Conservation (phyloP, 2,329 filamentous ascomycete species). For the Pseudogymnoascus sp. region DNA sequence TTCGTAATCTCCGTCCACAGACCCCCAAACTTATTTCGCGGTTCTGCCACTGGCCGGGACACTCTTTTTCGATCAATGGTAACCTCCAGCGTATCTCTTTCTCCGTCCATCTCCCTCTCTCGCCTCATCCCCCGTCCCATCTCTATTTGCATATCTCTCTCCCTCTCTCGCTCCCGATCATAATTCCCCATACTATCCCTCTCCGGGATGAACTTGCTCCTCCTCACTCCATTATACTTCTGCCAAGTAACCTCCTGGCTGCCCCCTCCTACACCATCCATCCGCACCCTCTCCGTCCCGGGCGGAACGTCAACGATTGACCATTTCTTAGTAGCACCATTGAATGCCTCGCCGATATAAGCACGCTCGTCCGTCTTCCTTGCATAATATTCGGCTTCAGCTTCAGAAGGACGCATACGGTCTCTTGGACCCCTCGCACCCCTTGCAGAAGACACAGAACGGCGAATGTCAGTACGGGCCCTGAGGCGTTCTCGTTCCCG, state of each 20-base stretch:
- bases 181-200: conserved; percentile 17
- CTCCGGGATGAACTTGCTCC: conserved; percentile 67
- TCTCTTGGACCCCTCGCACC: conserved; percentile 34
- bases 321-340: conserved; percentile 71
- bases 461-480: conserved; percentile 32
- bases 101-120: conserved; percentile 4
- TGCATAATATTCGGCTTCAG: conserved; percentile 55
- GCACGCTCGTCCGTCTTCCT: conserved; percentile 63
- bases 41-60: conserved; percentile 20
- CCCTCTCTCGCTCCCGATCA: conserved; percentile 2
- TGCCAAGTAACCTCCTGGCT: conserved; percentile 71
- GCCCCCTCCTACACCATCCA: conserved; percentile 73
- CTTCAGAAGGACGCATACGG: conserved; percentile 33
- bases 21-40: conserved; percentile 44
- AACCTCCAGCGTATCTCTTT: not conserved
- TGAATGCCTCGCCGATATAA: conserved; percentile 64
- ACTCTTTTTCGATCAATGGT: not conserved
- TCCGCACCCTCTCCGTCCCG: conserved; percentile 71
- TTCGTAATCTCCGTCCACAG: conserved; percentile 98
- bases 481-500: conserved; percentile 42
- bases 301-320: conserved; percentile 77
- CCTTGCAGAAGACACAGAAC: conserved; percentile 36
- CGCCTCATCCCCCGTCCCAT: conserved; percentile 11
- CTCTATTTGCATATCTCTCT: conserved; percentile 12
- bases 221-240: conserved; percentile 68